phyloP scores from a whole-genome alignment of 352 stramenopile species.

The Phytophthora pistaciae region DNA sequence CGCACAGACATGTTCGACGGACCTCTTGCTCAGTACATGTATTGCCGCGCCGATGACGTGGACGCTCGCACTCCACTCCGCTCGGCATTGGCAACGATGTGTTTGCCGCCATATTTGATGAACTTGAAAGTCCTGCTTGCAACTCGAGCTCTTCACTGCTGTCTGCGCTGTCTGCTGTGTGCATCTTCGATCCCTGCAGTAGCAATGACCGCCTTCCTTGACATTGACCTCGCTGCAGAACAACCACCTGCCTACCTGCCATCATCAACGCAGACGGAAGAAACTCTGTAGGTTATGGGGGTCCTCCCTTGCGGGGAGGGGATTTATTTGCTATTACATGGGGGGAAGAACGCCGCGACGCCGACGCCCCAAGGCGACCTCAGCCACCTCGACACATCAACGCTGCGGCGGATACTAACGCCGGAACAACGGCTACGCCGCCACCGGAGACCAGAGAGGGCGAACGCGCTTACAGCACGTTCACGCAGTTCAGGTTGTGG shows the following conservation, averaged over 20 bases:
- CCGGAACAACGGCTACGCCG: conserved; percentile 13
- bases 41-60: conserved; percentile 2
- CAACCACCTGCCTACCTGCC: background rate
- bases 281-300: background rate
- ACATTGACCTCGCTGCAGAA: background rate
- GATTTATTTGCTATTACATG: conserved; percentile 45
- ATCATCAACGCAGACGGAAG: background rate
- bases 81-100: too few relatives aligned
- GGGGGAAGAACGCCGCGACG: conserved; percentile 16
- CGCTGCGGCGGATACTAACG: conserved; percentile 19
- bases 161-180: too few relatives aligned
- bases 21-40: background rate
- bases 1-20: conserved; percentile 15
- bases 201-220: background rate
- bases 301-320: conserved; percentile 5
- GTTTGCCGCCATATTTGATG: too few relatives aligned
- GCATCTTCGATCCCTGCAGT: too few relatives aligned
- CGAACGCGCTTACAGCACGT: conserved; percentile 39
- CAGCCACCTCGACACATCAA: background rate
- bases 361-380: background rate
- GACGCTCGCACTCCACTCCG: background rate
- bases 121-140: too few relatives aligned
- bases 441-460: background rate
- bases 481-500: conserved; percentile 91
- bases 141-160: too few relatives aligned